A percentile compares a stretch with the other conserved stretches of the same genome.
phyloP scores from a whole-genome alignment of 1,284 basidiomycete genomes.

The Ganoderma sp. region DNA sequence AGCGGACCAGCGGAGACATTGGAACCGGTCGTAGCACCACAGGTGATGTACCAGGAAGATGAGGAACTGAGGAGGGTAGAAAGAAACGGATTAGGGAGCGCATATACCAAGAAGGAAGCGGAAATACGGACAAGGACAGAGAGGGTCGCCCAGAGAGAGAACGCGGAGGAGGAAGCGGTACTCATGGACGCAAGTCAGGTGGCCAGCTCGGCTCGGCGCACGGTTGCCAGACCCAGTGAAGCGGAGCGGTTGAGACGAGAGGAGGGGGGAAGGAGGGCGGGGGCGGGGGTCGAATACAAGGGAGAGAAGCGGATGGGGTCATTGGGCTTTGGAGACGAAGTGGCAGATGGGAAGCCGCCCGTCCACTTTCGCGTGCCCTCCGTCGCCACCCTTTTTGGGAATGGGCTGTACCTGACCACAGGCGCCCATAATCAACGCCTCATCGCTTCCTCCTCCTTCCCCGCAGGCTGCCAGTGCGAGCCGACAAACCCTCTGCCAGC shows the following conservation, averaged over 20 bases:
- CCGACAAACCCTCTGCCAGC: background rate
- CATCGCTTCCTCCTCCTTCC: background rate
- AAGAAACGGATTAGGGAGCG: background rate
- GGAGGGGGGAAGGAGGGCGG: background rate
- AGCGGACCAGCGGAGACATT: slow-evolving; percentile 71
- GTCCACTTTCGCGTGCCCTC: background rate
- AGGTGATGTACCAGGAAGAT: slow-evolving; percentile 69
- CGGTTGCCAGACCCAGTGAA: slow-evolving; percentile 4
- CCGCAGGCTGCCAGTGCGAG: background rate
- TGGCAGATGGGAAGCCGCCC: slow-evolving; percentile 7
- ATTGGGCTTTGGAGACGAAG: slow-evolving; percentile 6
- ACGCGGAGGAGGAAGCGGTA: slow-evolving; percentile 70
- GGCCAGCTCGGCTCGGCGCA: slow-evolving; percentile 21
- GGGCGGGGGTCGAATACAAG: background rate
- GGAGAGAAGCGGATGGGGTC: slow-evolving; percentile 4
- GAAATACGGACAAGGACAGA: slow-evolving; percentile 58
- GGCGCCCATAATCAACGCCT: slow-evolving; percentile 1
- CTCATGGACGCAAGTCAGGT: slow-evolving; percentile 51
- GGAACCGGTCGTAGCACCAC: slow-evolving; percentile 75
- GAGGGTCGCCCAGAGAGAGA: slow-evolving; percentile 73
- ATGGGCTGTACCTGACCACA: background rate
- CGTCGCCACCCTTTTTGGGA: slow-evolving; percentile 1
- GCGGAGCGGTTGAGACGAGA: background rate
- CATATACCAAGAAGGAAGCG: background rate
- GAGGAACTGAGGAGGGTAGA: slow-evolving; percentile 55